Evolutionary conservation across 2,329 filamentous ascomycete genomes (phyloP), one percentile per base, ranked within the genome.

Genomic region (Talaromyces sp.): DNA sequence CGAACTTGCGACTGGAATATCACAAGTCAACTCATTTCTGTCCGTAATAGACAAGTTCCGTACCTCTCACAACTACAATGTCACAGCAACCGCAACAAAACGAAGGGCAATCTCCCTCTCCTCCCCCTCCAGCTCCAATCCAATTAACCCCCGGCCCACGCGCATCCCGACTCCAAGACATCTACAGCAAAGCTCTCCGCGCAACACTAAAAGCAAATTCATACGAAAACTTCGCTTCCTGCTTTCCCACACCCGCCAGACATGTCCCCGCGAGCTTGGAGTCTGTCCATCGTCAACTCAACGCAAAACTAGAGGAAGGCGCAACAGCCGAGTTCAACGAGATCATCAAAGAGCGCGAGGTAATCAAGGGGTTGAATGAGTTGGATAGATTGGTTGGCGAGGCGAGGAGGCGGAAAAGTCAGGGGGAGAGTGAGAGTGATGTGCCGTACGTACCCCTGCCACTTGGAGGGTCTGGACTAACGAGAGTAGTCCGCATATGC

Each of bases 181-280:
- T 89, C 68, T 89, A 87, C 77, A 78, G 80, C 63, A 81, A 86
- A 67, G 86, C 87, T 17, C 80, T 88, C 25, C 80, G 82, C 11
- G 84, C 86, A 67, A 86, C 87, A 0, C 74, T 89, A n/a, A 83
- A 84, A 68, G 85, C 86, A 61, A 87, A 86, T 74, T 86, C 82
- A 10, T 85, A 87, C 72, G 78, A 80, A 58, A 88, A 88, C 70
- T 89, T 89, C 73, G 81, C 85, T 0, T 78, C 85, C 27, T 89
- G 87, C 70, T 89, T 89, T 69, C 87, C 87, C 0, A 89, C 87
- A 0, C 83, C 86, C 1, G 84, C 86, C 19, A 78, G 80, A 70
- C 80, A 87, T 70, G 85, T 85, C 11, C 83, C 85, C 1, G 83
- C 82, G 29, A 82, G 82, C 49, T 72, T 89, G 65, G 83, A 86